Percentiles rank a stretch among this genome's conserved stretches.
Evolutionary conservation across 192 early-diverging fungal genomes (phyloP).

Genomic region (Umbelopsis isabellina): DNA sequence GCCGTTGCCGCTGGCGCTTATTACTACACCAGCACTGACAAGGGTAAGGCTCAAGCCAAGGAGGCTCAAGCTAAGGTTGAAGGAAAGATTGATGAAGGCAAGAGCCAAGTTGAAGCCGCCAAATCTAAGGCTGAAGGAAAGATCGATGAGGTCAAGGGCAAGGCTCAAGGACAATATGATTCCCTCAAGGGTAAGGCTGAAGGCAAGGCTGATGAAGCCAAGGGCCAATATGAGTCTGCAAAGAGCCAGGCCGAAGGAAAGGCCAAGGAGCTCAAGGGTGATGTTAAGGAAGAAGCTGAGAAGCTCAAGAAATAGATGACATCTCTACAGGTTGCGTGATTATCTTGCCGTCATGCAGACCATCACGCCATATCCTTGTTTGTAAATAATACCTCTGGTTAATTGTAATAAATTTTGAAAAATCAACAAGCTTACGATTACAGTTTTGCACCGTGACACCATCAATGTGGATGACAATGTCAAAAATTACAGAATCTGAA

Average conservation of each 20-base stretch:
- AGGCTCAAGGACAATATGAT: not conserved
- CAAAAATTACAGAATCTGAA: not conserved
- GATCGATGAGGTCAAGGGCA: not conserved
- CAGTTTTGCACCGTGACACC: no score
- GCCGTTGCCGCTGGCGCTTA: slow-evolving; percentile 10
- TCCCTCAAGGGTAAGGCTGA: not conserved
- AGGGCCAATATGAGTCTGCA: not conserved
- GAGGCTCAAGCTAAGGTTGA: slow-evolving; percentile 11
- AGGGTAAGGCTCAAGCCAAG: slow-evolving; percentile 11
- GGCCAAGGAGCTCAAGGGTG: not conserved
- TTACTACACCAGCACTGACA: slow-evolving; percentile 12
- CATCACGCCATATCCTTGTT: not conserved
- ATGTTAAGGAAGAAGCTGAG: not conserved
- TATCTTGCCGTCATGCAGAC: no score
- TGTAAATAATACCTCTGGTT: slow-evolving; percentile 13
- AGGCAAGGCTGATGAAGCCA: not conserved
- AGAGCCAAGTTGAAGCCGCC: not conserved
- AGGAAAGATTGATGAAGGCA: slow-evolving; percentile 19
- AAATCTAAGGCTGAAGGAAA: not conserved
- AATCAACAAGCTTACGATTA: not conserved
- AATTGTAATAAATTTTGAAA: not conserved
- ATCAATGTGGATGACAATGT: not conserved
- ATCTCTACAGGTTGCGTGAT: not conserved
- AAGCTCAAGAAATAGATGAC: slow-evolving; percentile 15
- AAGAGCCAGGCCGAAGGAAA: not conserved